Conservation (phyloP, 306 rosid genomes). For the Acacia crassicarpa region DNA sequence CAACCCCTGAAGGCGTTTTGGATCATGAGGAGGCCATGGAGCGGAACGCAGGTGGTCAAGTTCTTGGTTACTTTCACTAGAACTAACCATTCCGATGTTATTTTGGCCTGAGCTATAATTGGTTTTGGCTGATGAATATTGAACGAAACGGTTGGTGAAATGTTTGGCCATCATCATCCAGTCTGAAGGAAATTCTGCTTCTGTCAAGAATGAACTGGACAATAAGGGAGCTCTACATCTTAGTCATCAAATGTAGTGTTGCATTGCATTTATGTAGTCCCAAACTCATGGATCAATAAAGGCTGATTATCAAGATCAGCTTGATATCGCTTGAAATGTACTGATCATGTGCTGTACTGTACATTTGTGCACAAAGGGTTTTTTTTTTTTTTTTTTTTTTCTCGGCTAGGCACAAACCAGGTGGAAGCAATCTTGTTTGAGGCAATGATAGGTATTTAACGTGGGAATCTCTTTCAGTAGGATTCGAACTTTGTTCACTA, state of each 20-base stretch:
- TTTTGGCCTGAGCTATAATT: not conserved
- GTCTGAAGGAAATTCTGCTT: not conserved
- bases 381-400: no score
- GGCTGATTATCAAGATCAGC: not conserved
- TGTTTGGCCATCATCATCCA: not conserved
- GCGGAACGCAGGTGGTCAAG: conserved; percentile 79
- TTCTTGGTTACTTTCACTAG: conserved; percentile 82
- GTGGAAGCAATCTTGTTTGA: no score
- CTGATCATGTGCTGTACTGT: not conserved
- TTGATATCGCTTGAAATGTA: not conserved
- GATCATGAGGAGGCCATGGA: conserved; percentile 87
- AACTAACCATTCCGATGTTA: not conserved
- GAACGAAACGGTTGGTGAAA: not conserved
- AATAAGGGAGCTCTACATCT: not conserved
- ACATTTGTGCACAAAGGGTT: not conserved
- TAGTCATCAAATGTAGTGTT: not conserved
- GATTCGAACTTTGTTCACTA: no score
- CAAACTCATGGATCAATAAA: not conserved
- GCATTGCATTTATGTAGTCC: conserved; percentile 12
- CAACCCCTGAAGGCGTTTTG: conserved; percentile 93
- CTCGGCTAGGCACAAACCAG: no score
- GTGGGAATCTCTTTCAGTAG: no score
- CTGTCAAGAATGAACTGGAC: conserved; percentile 24
- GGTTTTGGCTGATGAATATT: not conserved
- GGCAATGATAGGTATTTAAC: no score